Percentiles rank a stretch among this genome's conserved stretches.
Evolutionary conservation across 345 rosid species (phyloP).

Genomic region (Citrus cavaleriei): DNA sequence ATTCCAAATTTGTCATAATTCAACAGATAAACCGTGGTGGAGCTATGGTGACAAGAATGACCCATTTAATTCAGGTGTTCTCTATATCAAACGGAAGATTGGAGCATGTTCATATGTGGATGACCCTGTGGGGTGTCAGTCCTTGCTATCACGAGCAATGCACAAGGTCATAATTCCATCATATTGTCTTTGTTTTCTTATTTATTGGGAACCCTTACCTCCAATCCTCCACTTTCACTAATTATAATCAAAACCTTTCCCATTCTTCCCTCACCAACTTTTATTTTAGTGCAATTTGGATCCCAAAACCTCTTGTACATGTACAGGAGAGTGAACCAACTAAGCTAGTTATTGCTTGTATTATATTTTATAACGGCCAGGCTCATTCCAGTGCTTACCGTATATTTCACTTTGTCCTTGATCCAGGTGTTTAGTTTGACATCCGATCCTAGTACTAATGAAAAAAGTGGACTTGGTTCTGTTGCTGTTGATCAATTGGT

Average conservation of each 20-base stretch:
- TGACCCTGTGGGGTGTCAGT: constrained; percentile 92
- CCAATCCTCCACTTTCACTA: not conserved
- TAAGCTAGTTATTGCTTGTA: not conserved
- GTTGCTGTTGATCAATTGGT: constrained; percentile 82
- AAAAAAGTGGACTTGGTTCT: constrained; percentile 44
- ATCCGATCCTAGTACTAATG: constrained; percentile 29
- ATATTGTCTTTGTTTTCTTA: not conserved
- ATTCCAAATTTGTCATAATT: not conserved
- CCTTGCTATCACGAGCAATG: constrained; percentile 91
- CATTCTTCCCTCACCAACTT: not conserved
- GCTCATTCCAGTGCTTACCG: constrained; percentile 11
- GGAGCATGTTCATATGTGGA: constrained; percentile 98
- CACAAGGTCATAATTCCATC: constrained; percentile 63
- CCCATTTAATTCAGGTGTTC: constrained; percentile 82
- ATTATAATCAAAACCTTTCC: not conserved
- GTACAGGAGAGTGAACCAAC: not conserved
- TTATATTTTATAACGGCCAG: not conserved
- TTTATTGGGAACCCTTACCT: not conserved
- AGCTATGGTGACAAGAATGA: constrained; percentile 59
- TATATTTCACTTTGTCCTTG: constrained; percentile 7
- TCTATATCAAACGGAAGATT: constrained; percentile 86
- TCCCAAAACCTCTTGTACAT: not conserved
- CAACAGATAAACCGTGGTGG: constrained; percentile 90
- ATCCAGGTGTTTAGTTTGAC: constrained; percentile 80
- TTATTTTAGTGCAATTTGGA: not conserved